These are phyloP conservation scores for Pezicula rhizophila DNA, from an alignment of 2,329 filamentous ascomycete species.

Conservation along the genomic window DNA sequence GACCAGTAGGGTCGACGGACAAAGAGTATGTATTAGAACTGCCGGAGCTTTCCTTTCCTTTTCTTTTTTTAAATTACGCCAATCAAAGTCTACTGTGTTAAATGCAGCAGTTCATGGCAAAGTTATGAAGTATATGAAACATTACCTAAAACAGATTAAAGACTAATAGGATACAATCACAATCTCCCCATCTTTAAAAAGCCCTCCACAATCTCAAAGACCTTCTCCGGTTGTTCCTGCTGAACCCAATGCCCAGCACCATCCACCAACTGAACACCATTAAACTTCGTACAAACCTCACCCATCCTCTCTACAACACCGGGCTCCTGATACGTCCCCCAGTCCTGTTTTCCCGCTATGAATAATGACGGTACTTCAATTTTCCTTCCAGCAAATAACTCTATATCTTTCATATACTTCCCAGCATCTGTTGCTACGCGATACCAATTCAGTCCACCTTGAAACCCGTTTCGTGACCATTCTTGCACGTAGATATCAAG, in stretches of 20 bases:
- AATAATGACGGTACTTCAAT: slow-evolving; percentile 57
- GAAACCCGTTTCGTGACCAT: slow-evolving; percentile 57
- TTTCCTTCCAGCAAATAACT: slow-evolving; percentile 52
- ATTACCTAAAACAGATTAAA: too few relatives aligned
- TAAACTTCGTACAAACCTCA: slow-evolving; percentile 45
- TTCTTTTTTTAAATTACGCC: too few relatives aligned
- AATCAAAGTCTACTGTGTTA: too few relatives aligned
- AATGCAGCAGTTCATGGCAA: too few relatives aligned
- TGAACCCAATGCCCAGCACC: slow-evolving; percentile 66
- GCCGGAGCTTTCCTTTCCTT: too few relatives aligned
- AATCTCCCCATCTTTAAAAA: slow-evolving; percentile 28
- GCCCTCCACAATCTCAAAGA: slow-evolving; percentile 39
- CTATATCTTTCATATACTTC: slow-evolving; percentile 41
- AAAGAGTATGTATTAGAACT: slow-evolving; percentile 19
- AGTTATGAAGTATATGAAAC: too few relatives aligned
- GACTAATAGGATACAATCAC: slow-evolving; percentile 7
- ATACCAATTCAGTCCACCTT: slow-evolving; percentile 64
- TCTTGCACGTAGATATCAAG: slow-evolving; percentile 55
- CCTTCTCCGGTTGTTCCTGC: slow-evolving; percentile 55
- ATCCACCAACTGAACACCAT: slow-evolving; percentile 46
- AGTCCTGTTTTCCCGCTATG: slow-evolving; percentile 57
- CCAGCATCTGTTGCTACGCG: slow-evolving; percentile 48
- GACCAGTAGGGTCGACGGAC: slow-evolving; percentile 34
- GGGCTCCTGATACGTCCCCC: slow-evolving; percentile 64
- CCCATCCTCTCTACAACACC: slow-evolving; percentile 54